Evolutionary conservation across 148 eudicot species (phyloP), one percentile per base, ranked within the genome.

Genomic region (Chenopodium quinoa): DNA sequence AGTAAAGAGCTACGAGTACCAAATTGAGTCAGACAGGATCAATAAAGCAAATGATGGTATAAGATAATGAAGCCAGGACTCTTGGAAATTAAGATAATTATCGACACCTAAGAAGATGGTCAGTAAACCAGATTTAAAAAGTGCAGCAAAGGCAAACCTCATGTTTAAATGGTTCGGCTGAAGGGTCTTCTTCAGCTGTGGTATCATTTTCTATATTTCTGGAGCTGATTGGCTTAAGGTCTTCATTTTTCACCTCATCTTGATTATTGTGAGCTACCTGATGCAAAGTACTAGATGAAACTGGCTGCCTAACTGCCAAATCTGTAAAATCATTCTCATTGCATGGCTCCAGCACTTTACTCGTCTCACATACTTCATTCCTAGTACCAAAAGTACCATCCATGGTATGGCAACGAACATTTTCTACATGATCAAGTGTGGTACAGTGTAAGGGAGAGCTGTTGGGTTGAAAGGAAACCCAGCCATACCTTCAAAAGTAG

Each of bases 401-500:
- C 52, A 40, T 17, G 73, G 73, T 17, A 56, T 68, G 70, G 66
- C 73, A 64, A 76, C 48, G 44, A 44, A 68, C 78, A 75, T 75
- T 83, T 23, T 77, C 86, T 54, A 79, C 73, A 54, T 47, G 73
- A 70, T 78, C 84, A 83, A 86, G 75, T 79, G 82, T 74, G 75
- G 44, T 58, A 69, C 75, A 65, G 79, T 85, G 87, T 25, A 25
- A 75, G 23, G 75, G 74, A 68, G 62, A 44, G 76, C 76, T 82
- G 78, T 75, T 75, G 60, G 83, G 81, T 82, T 84, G 85, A 78
- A 68, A 64, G 60, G 88, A 83, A 86, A 88, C 80, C 99, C 99
- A 96, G 54, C 93, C 94, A 89, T 94, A 96, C 87, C 99, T 94
- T 75, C 84, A 88, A 87, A 80, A 47, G 65, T 63, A 80, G 70